phyloP scores from a whole-genome alignment of 345 rosid genomes.

The Linum tenue region DNA sequence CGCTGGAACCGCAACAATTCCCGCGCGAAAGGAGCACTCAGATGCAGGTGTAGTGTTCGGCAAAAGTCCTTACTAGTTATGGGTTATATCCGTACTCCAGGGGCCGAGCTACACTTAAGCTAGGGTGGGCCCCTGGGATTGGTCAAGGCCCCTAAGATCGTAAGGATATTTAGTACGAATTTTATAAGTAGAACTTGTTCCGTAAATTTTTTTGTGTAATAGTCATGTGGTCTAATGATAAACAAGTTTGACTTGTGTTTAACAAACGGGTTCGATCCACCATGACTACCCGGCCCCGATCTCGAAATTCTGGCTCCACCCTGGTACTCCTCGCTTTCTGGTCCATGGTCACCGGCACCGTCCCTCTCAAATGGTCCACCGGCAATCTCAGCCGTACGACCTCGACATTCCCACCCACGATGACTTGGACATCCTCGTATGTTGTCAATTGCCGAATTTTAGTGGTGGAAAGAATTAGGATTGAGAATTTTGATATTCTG shows the following conservation, averaged over 20 bases:
- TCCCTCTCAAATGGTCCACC: conserved; percentile 65
- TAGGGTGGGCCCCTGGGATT: too few species aligned
- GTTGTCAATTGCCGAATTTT: neutral
- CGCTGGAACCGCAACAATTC: neutral
- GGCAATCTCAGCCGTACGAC: conserved; percentile 24
- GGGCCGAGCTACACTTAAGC: too few species aligned
- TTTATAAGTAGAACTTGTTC: too few species aligned
- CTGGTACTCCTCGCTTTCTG: conserved; percentile 47
- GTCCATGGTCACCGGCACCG: conserved; percentile 78
- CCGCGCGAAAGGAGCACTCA: conserved; percentile 18
- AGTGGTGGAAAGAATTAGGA: too few species aligned
- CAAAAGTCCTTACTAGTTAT: conserved; percentile 43
- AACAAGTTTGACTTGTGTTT: too few species aligned
- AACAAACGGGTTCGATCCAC: too few species aligned
- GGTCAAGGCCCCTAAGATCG: too few species aligned
- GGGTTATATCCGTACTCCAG: conserved; percentile 51
- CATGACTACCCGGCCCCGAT: too few species aligned
- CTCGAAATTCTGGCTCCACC: too few species aligned
- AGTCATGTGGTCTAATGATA: too few species aligned
- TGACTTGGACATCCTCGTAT: conserved; percentile 70
- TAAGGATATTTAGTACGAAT: too few species aligned
- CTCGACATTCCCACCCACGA: conserved; percentile 24
- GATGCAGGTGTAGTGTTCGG: conserved; percentile 14
- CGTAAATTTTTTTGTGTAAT: too few species aligned
- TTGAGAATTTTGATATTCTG: neutral